Evolutionary conservation across 495 filamentous ascomycete species (phyloP).

Genomic region (Neurospora tetraspora): DNA sequence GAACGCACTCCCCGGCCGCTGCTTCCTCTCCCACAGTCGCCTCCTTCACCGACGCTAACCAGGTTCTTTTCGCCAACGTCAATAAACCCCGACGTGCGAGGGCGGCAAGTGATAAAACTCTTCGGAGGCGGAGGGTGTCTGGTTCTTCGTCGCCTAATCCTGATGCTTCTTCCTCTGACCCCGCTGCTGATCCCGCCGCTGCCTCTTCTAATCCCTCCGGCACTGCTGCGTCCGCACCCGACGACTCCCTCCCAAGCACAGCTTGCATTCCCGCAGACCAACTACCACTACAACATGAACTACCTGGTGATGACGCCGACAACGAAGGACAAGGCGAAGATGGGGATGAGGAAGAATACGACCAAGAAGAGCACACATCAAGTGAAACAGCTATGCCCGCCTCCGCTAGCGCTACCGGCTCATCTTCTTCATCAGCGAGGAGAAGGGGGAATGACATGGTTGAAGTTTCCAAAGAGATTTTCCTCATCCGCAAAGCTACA

Average conservation of each 20-base stretch:
- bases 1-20: too few relatives aligned
- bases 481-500: conserved; percentile 62
- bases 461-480: conserved; percentile 53
- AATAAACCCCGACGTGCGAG: background rate
- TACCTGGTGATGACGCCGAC: background rate
- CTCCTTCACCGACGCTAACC: background rate
- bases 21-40: background rate
- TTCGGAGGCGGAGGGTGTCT: background rate
- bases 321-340: background rate
- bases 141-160: background rate
- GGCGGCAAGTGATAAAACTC: background rate
- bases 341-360: background rate
- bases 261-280: background rate
- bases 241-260: background rate
- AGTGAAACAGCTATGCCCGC: background rate
- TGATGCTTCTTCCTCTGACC: background rate
- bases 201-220: background rate
- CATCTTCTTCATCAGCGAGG: background rate
- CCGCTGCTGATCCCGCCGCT: background rate
- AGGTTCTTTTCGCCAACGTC: background rate
- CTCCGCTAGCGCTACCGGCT: background rate
- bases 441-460: background rate
- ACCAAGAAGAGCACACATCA: background rate
- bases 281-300: background rate
- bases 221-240: background rate